Evolutionary conservation across 2,329 filamentous ascomycete species (phyloP).

Genomic region (Dactylellina parvicollis): DNA sequence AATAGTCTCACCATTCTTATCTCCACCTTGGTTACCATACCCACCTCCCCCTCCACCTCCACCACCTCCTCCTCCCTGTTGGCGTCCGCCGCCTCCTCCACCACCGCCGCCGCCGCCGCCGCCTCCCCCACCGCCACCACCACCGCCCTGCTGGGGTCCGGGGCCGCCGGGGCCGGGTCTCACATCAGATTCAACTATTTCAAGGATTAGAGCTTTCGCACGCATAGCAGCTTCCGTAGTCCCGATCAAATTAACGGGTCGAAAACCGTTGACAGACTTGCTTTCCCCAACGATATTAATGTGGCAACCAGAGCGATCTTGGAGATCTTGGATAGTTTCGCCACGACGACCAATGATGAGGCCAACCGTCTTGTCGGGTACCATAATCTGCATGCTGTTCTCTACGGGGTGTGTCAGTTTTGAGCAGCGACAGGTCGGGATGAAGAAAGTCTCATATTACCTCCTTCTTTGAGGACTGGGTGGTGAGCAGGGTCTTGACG

Average conservation of each 20-base stretch:
- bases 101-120: constrained; percentile 60
- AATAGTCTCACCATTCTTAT: constrained; percentile 84
- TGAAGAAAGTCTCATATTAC: constrained; percentile 53
- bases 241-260: constrained; percentile 90
- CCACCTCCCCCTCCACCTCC: constrained; percentile 58
- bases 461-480: constrained; percentile 58
- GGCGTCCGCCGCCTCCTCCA: constrained; percentile 61
- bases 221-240: constrained; percentile 76
- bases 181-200: constrained; percentile 92
- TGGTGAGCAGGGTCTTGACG: constrained; percentile 58
- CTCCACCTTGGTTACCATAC: constrained; percentile 61
- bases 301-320: constrained; percentile 91
- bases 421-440: constrained; percentile 36
- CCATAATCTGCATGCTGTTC: constrained; percentile 90
- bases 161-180: constrained; percentile 62
- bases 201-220: constrained; percentile 88
- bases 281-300: constrained; percentile 95
- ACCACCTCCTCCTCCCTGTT: constrained; percentile 59
- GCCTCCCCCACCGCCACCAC: constrained; percentile 60
- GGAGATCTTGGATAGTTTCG: constrained; percentile 90
- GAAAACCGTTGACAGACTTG: constrained; percentile 88
- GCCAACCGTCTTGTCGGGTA: constrained; percentile 89
- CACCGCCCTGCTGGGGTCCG: constrained; percentile 59
- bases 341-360: constrained; percentile 93
- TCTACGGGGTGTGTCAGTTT: constrained; percentile 71